Evolutionary conservation across 2,329 filamentous ascomycete genomes (phyloP), one percentile per base, ranked within the genome.

Genomic region (Metarhizium sp.): DNA sequence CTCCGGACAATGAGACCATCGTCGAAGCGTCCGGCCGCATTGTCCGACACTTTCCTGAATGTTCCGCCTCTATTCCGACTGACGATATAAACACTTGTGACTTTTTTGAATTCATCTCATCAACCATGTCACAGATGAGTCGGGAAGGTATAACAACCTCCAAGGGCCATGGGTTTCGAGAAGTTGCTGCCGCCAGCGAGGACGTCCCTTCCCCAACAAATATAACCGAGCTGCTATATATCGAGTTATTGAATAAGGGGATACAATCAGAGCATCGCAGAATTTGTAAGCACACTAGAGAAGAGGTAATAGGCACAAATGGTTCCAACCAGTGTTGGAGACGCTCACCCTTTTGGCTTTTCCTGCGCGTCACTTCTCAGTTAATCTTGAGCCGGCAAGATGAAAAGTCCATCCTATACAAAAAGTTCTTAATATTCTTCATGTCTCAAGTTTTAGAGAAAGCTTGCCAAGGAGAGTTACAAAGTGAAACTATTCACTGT

Each of bases 251-350:
- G 8, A 56, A 47, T 20, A 74, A 3, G 76, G 77, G 0, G 52
- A 57, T 1, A 51, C 62, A 0, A 53, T 59, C 6, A 13, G 63
- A 0, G 6, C 59, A 58, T 0, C 3, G 50, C 0, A 64, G 66
- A 1, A 69, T 83, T 16, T 67, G 59, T 51, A 85, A 84, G 55
- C 67, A 75, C 34, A 78, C 76, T 0, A 73, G 78, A 3, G 79
- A 84, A 45, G 79, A 84, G 20, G 55, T 51, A 1, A 50, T 29
- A 3, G 13, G 32, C 16, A 16, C 42, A 11, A 18, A 51, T 48
- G 29, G n/a, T 3, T 36, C 48, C 11, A 48, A 32, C 2, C 10
- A 6, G 2, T 52, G 53, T 0, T 59, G 51, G 55, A 43, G 54
- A 30, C 56, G 55, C 14, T 55, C 43, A 0, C 8, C 55, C 6